Evolutionary conservation across 78 protist genomes (phyloP).

Genomic region (Protostelium mycophagum): DNA sequence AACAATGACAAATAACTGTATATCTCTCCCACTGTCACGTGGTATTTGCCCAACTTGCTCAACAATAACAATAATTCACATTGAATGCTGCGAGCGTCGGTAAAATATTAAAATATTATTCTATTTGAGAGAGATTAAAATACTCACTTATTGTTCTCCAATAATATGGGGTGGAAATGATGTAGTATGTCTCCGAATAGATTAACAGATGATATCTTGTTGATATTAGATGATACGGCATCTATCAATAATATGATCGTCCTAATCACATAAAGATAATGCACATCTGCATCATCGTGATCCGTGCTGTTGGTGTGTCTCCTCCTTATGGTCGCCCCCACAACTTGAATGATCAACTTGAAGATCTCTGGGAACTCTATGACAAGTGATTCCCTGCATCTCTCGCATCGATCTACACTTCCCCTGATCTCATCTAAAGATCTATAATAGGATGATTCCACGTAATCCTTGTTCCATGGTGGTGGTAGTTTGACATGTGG

Average conservation of each 20-base stretch:
- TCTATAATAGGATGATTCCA: not conserved
- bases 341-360: constrained; percentile 26
- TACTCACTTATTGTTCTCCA: not conserved
- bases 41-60: constrained; percentile 17
- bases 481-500: constrained; percentile 43
- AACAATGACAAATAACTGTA: constrained; percentile 35
- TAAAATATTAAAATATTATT: too few species aligned
- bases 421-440: not conserved
- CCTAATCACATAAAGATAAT: not conserved
- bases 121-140: too few species aligned
- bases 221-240: not conserved
- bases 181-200: not conserved
- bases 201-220: not conserved
- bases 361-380: constrained; percentile 59
- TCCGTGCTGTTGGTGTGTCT: not conserved
- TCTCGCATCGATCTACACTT: constrained; percentile 12
- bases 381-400: constrained; percentile 36
- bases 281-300: not conserved
- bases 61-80: not conserved
- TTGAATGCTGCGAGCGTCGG: not conserved
- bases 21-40: constrained; percentile 25
- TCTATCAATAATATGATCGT: not conserved
- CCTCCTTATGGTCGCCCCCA: not conserved
- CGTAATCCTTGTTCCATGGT: constrained; percentile 15
- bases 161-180: not conserved